These are phyloP conservation scores for Populus tomentosa DNA, from an alignment of 441 rosid species.

Conservation along the genomic window DNA sequence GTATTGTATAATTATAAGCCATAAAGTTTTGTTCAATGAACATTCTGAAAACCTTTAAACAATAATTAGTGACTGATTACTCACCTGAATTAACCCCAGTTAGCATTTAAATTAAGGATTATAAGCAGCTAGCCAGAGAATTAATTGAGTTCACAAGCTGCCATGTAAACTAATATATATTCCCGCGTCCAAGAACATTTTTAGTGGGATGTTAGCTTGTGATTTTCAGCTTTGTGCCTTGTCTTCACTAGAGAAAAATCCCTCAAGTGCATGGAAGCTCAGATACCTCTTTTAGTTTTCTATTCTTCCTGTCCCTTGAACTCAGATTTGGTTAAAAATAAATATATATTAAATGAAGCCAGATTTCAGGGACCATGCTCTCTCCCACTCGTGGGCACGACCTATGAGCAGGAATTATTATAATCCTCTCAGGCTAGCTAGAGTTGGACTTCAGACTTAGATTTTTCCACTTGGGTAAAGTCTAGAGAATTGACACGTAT, in stretches of 20 bases:
- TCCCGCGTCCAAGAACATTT: neutral
- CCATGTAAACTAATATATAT: neutral
- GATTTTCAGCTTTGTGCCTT: slow-evolving; percentile 5
- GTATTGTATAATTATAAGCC: neutral
- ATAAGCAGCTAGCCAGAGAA: neutral
- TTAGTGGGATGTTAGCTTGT: slow-evolving; percentile 5
- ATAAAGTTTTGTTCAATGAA: neutral
- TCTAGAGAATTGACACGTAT: slow-evolving; percentile 6
- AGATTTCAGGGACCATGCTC: slow-evolving; percentile 31
- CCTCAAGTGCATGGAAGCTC: neutral
- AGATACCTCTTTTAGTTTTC: neutral
- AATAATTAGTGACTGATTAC: neutral
- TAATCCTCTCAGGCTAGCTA: neutral
- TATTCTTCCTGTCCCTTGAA: neutral
- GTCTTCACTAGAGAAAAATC: neutral
- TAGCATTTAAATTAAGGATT: neutral
- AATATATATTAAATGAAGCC: slow-evolving; percentile 9
- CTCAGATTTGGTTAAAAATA: slow-evolving; percentile 15
- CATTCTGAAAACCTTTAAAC: neutral
- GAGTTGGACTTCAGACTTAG: neutral
- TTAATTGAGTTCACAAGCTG: neutral
- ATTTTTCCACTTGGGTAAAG: neutral
- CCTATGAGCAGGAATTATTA: slow-evolving; percentile 12
- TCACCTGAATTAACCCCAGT: neutral
- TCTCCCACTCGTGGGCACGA: slow-evolving; percentile 37